These are phyloP conservation scores for Trametes hirsuta DNA, from an alignment of 1,284 basidiomycete species.

Conservation along the genomic window DNA sequence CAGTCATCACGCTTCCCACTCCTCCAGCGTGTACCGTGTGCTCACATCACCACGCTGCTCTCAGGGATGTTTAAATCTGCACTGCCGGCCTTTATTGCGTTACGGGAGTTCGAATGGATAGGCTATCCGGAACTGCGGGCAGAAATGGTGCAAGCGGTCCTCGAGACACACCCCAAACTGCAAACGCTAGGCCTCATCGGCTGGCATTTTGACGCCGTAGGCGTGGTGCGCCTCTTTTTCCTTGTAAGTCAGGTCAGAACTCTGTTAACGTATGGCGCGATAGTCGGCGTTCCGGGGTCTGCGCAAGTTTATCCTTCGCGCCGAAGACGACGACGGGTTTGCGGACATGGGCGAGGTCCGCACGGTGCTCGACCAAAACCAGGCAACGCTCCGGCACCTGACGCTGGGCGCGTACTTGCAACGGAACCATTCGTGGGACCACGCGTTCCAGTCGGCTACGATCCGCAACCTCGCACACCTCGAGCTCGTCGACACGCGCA, in stretches of 20 bases:
- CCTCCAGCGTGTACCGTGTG: neutral
- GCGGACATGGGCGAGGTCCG: conserved; percentile 71
- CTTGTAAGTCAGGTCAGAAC: no score
- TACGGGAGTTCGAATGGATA: conserved; percentile 71
- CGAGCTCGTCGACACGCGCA: conserved; percentile 66
- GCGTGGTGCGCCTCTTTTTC: conserved; percentile 39
- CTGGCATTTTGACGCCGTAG: conserved; percentile 72
- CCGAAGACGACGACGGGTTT: conserved; percentile 70
- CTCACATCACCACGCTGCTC: neutral
- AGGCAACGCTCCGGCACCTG: conserved; percentile 58
- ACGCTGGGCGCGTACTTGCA: conserved; percentile 67
- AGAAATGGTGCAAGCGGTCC: conserved; percentile 61
- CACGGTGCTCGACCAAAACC: conserved; percentile 61
- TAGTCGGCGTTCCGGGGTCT: conserved; percentile 57
- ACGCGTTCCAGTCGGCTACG: conserved; percentile 59
- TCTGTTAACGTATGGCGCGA: neutral
- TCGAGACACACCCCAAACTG: conserved; percentile 54
- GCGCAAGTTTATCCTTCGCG: conserved; percentile 64
- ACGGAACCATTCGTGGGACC: conserved; percentile 66
- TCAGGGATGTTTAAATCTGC: conserved; percentile 61
- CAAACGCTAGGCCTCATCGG: conserved; percentile 63
- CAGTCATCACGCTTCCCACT: conserved; percentile 29
- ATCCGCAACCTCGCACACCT: conserved; percentile 67
- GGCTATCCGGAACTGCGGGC: conserved; percentile 67
- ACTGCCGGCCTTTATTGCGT: conserved; percentile 59